Conservation (phyloP, 2,329 filamentous ascomycete species). For the Pseudofabraea citricarpa region DNA sequence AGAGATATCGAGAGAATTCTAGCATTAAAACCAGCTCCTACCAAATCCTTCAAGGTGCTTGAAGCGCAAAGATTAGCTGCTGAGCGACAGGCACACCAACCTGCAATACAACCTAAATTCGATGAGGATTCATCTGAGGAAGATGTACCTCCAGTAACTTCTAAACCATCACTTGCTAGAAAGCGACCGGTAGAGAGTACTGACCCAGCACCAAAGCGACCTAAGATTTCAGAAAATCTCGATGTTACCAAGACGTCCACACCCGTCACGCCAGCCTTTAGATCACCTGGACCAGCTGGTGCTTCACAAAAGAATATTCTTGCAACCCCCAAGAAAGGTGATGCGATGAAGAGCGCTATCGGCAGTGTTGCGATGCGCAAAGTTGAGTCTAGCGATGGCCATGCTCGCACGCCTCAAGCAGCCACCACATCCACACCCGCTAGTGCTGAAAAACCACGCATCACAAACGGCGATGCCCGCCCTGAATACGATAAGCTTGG, state of each 20-base stretch:
- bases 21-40: constrained; percentile 12
- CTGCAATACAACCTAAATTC: constrained; percentile 1
- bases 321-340: constrained; percentile 37
- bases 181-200: constrained; percentile 22
- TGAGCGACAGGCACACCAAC: constrained; percentile 7
- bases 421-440: constrained; percentile 26
- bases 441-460: constrained; percentile 24
- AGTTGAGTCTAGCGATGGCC: constrained; percentile 32
- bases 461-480: constrained; percentile 18
- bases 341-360: constrained; percentile 25
- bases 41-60: constrained; percentile 7
- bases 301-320: constrained; percentile 24
- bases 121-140: constrained; percentile 16
- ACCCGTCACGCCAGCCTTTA: constrained; percentile 28
- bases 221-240: constrained; percentile 29
- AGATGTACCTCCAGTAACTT: constrained; percentile 32
- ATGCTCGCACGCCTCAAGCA: constrained; percentile 33
- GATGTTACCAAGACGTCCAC: constrained; percentile 30
- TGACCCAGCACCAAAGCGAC: constrained; percentile 27
- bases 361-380: constrained; percentile 28
- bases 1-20: constrained; percentile 24
- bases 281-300: constrained; percentile 25
- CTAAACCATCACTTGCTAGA: constrained; percentile 10
- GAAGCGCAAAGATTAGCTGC: constrained; percentile 5
- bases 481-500: constrained; percentile 15